Evolutionary conservation across 2,329 filamentous ascomycete species (phyloP), one percentile per base, ranked within the genome.

Genomic region (Chaetomium globosum): DNA sequence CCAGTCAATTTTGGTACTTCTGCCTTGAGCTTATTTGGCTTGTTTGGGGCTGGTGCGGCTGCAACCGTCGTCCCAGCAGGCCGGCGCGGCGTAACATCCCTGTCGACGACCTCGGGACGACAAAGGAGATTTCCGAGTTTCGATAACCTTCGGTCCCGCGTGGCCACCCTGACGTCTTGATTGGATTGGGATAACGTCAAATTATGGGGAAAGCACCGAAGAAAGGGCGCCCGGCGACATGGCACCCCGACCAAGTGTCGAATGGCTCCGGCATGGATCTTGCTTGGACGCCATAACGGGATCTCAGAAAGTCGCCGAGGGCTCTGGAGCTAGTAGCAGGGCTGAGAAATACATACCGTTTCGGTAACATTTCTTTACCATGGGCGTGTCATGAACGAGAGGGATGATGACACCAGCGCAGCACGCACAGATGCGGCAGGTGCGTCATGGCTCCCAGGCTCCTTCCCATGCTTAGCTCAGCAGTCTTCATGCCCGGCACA

Each of bases 101-200:
- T 49, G 13, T 4, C 16, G 36, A 26, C 26, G 26, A 26, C 33
- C 33, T 12, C 8, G 9, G 9, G 33, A 49, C 46, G 13, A 36
- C 30, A 51, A 46, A 58, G 36, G 55, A 58, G 55, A 58, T 58
- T 58, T n/a, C 55, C 55, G 36, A 46, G 36, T 30, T 51, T 51
- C 57, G 46, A 59, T 59, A 59, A 59, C 28, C 46, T 59, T 59
- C 57, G 33, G 49, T 36, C 19, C 8, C 19, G 23, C 48, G 56
- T 33, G 28, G 23, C 16, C 10, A 12, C 9, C 19, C 5, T 30
- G 16, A 10, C 19, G 31, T 28, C 12, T 9, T 31, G 9, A 54
- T 54, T 54, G 33, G 49, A 13, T 33, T 30, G 28, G 8, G 30
- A 43, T 53, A 53, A 28, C 58, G 58, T 52, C 52, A 62, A 36